phyloP scores from a whole-genome alignment of 306 rosid species.

The Prunus mume region DNA sequence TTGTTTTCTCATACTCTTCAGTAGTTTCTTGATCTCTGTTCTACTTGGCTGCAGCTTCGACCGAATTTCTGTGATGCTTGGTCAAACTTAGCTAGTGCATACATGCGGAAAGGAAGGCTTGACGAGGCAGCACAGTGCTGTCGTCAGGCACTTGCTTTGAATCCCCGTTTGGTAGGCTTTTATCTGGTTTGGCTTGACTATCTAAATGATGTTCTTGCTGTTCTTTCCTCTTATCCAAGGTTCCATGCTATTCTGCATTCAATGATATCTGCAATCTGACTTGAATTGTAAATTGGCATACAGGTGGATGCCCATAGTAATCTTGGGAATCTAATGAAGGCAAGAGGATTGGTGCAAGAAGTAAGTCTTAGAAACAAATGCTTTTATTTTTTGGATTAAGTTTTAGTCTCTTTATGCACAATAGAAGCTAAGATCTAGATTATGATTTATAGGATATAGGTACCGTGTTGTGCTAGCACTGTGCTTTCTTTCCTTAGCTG shows the following conservation, averaged over 20 bases:
- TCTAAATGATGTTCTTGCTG: not conserved
- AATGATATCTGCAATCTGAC: conserved; percentile 14
- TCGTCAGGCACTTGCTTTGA: conserved; percentile 93
- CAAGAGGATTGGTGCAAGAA: conserved; percentile 77
- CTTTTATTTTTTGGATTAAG: not conserved
- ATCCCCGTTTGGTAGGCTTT: conserved; percentile 74
- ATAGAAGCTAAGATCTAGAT: conserved; percentile 13
- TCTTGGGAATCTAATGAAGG: conserved; percentile 66
- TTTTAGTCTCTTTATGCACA: not conserved
- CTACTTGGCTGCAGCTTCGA: conserved; percentile 63
- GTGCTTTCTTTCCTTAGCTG: conserved; percentile 8
- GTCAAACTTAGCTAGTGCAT: conserved; percentile 97
- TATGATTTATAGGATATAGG: not conserved
- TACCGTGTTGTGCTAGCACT: not conserved
- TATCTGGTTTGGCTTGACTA: not conserved
- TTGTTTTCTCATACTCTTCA: conserved; percentile 2
- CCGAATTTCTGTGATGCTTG: conserved; percentile 98
- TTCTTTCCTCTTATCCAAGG: conserved; percentile 6
- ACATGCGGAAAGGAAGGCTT: conserved; percentile 96
- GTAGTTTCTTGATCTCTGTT: conserved; percentile 11
- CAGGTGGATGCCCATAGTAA: conserved; percentile 71
- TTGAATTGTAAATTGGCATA: conserved; percentile 6
- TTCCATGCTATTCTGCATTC: conserved; percentile 2
- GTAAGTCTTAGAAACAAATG: conserved; percentile 43
- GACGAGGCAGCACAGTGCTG: conserved; percentile 97